phyloP scores from a whole-genome alignment of 1,284 basidiomycete genomes.

The Puccinia triticina region DNA sequence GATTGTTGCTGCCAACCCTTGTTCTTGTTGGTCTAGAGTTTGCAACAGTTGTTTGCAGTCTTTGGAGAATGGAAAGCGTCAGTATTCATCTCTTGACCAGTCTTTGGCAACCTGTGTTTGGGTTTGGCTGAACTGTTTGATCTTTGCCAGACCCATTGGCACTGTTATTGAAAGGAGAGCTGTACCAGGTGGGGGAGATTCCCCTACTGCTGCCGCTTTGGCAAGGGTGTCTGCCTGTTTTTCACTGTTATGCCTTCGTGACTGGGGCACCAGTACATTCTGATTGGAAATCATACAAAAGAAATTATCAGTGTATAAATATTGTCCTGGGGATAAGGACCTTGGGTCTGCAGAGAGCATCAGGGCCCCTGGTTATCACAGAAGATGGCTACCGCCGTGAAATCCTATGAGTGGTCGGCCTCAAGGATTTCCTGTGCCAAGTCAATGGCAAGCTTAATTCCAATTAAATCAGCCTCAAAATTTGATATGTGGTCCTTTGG shows the following conservation, averaged over 20 bases:
- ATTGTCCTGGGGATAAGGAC: background rate
- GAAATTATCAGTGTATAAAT: background rate
- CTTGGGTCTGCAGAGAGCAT: background rate
- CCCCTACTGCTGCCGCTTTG: background rate
- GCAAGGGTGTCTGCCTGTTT: background rate
- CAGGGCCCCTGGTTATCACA: conserved; percentile 8
- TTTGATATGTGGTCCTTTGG: background rate
- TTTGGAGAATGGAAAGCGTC: background rate
- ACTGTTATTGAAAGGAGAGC: too few relatives aligned
- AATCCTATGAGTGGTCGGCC: background rate
- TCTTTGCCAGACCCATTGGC: background rate
- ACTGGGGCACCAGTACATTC: background rate
- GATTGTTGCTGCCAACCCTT: background rate
- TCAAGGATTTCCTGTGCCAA: background rate
- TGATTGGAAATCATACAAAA: background rate
- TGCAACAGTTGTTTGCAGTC: background rate
- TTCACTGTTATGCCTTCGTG: background rate
- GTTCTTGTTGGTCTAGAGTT: background rate
- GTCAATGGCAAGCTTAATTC: background rate
- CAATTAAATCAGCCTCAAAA: background rate
- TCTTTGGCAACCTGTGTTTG: background rate
- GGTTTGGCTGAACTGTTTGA: background rate
- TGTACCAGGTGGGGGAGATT: background rate
- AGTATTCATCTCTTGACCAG: background rate
- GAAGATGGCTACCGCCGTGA: background rate